Evolutionary conservation across 768 basidiomycete species (phyloP).

Genomic region (Russula earlei): DNA sequence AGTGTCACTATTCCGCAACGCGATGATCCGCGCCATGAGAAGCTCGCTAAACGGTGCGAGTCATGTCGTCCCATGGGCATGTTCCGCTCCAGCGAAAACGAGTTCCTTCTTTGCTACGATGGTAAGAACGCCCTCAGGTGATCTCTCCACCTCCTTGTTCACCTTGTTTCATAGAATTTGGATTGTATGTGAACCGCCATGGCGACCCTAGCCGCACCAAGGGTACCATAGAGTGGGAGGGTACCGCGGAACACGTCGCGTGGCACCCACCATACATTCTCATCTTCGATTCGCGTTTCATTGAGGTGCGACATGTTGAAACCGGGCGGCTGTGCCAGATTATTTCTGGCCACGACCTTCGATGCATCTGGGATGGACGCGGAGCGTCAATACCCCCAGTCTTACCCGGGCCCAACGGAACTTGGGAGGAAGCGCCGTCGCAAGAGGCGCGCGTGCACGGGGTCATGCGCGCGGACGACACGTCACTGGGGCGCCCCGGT

Average conservation of each 20-base stretch:
- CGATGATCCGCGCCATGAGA: constrained; percentile 56
- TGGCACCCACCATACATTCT: constrained; percentile 85
- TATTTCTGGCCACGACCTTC: constrained; percentile 70
- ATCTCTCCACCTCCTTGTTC: background rate
- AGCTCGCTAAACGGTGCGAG: constrained; percentile 73
- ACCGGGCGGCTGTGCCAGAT: constrained; percentile 76
- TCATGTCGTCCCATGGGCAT: constrained; percentile 78
- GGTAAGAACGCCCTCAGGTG: constrained; percentile 36
- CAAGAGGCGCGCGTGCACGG: constrained; percentile 83
- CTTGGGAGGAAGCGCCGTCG: constrained; percentile 39
- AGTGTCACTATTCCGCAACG: constrained; percentile 83
- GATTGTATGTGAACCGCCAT: constrained; percentile 84
- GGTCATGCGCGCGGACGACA: constrained; percentile 58
- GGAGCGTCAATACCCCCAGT: constrained; percentile 26
- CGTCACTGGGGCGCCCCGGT: constrained; percentile 24
- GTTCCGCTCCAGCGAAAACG: constrained; percentile 80
- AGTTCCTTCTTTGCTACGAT: constrained; percentile 85
- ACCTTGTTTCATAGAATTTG: constrained; percentile 53
- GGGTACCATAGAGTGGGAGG: constrained; percentile 89
- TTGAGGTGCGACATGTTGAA: constrained; percentile 80
- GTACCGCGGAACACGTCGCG: constrained; percentile 78
- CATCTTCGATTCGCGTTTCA: constrained; percentile 81
- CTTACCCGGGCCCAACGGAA: constrained; percentile 38
- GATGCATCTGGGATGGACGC: constrained; percentile 88
- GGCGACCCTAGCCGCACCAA: constrained; percentile 71